These are phyloP conservation scores for Claviceps capensis DNA, from an alignment of 2,329 filamentous ascomycete species.

Conservation along the genomic window DNA sequence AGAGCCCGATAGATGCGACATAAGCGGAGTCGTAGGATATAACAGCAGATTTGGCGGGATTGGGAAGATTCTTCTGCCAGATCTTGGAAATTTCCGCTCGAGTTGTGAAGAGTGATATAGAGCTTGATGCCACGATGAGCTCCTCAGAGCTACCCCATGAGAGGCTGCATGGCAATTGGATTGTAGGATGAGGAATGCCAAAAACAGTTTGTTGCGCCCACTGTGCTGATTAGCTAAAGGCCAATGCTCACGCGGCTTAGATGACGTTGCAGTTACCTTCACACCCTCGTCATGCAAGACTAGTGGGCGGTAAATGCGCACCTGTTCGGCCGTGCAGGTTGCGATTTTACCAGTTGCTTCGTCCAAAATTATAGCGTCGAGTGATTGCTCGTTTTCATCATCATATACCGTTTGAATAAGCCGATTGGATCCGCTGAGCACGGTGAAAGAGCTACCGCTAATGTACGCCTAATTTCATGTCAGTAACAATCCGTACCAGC, in stretches of 20 bases:
- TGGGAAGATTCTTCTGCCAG: slow-evolving; percentile 67
- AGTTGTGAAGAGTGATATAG: slow-evolving; percentile 54
- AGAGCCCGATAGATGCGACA: slow-evolving; percentile 65
- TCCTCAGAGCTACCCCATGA: slow-evolving; percentile 86
- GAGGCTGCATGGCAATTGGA: slow-evolving; percentile 33
- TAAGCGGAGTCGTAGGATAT: slow-evolving; percentile 81
- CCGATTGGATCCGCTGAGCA: slow-evolving; percentile 60
- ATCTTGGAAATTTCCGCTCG: slow-evolving; percentile 37
- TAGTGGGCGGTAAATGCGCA: slow-evolving; percentile 70
- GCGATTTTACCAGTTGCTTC: slow-evolving; percentile 77
- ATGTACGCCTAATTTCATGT: slow-evolving; percentile 58
- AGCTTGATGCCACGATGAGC: slow-evolving; percentile 60
- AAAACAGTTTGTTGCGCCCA: slow-evolving; percentile 54
- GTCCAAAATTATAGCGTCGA: slow-evolving; percentile 71
- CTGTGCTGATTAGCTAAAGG: slow-evolving; percentile 23
- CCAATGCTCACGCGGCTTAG: background rate
- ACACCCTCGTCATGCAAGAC: slow-evolving; percentile 55
- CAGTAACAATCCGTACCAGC: background rate
- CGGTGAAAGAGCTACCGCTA: slow-evolving; percentile 73
- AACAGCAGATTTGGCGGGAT: slow-evolving; percentile 55
- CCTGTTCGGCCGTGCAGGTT: slow-evolving; percentile 48
- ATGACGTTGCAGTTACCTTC: slow-evolving; percentile 39
- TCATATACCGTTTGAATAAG: slow-evolving; percentile 87
- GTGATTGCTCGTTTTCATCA: slow-evolving; percentile 46
- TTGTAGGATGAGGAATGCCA: slow-evolving; percentile 21